Evolutionary conservation across 1,284 basidiomycete species (phyloP).

Genomic region (Gomphus bonarii): DNA sequence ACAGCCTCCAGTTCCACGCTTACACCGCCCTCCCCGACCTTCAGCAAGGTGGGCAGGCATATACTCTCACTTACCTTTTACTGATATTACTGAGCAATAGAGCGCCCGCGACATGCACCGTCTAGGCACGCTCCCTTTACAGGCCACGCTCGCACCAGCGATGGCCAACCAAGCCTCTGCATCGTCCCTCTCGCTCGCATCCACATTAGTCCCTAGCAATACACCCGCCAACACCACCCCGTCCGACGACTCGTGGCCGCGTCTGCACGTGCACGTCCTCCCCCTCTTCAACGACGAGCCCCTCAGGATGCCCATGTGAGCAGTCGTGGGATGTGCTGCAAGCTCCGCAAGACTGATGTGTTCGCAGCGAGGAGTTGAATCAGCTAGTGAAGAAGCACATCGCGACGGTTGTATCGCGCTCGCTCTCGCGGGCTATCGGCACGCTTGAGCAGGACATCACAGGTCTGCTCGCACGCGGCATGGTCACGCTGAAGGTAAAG

Average conservation of each 20-base stretch:
- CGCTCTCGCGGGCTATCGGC: conserved; percentile 52
- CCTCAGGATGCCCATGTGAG: conserved; percentile 76
- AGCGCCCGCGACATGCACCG: conserved; percentile 63
- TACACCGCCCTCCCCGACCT: conserved; percentile 5
- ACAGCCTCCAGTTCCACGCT: conserved; percentile 2
- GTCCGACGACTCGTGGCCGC: conserved; percentile 56
- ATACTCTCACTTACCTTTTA: background rate
- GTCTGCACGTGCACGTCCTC: conserved; percentile 76
- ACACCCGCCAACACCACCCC: conserved; percentile 19
- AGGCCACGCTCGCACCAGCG: conserved; percentile 31
- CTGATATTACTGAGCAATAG: conserved; percentile 2
- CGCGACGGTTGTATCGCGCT: conserved; percentile 50
- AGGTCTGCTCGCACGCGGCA: conserved; percentile 79
- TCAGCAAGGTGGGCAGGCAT: background rate
- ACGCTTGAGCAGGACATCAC: conserved; percentile 71
- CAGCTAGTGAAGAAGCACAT: conserved; percentile 71
- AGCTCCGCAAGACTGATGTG: background rate
- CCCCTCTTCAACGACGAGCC: conserved; percentile 90
- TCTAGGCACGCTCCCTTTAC: conserved; percentile 46
- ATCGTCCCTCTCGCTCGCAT: conserved; percentile 30
- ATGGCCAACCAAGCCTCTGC: conserved; percentile 28
- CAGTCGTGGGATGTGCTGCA: conserved; percentile 10
- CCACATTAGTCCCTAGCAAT: conserved; percentile 24
- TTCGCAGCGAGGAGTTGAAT: conserved; percentile 77
- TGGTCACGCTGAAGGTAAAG: conserved; percentile 86